phyloP scores from a whole-genome alignment of 345 rosid genomes.

The Excoecaria agallocha region DNA sequence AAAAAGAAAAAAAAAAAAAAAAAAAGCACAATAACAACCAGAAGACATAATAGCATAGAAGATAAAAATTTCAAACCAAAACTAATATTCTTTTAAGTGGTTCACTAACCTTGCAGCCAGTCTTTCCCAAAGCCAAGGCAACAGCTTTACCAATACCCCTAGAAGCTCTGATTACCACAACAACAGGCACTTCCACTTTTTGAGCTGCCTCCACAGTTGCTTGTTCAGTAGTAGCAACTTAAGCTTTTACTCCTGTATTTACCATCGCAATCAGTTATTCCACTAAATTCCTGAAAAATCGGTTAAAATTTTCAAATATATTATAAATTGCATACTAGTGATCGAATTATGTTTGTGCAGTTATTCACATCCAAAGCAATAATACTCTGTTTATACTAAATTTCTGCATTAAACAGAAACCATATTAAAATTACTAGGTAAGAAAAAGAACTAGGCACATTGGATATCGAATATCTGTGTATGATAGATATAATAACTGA shows the following conservation, averaged over 20 bases:
- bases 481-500: too few relatives aligned
- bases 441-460: too few relatives aligned
- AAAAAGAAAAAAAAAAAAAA: slow-evolving; percentile 12
- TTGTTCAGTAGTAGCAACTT: slow-evolving; percentile 56
- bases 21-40: background rate
- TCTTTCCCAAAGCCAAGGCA: slow-evolving; percentile 89
- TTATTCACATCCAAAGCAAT: too few relatives aligned
- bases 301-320: too few relatives aligned
- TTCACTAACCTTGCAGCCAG: slow-evolving; percentile 41
- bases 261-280: background rate
- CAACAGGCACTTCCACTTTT: slow-evolving; percentile 76
- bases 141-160: slow-evolving; percentile 95
- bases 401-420: too few relatives aligned
- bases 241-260: slow-evolving; percentile 61
- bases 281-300: background rate
- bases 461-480: too few relatives aligned
- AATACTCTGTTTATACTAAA: too few relatives aligned
- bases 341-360: too few relatives aligned
- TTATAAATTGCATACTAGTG: too few relatives aligned
- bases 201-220: slow-evolving; percentile 38
- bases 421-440: too few relatives aligned
- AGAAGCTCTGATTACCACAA: slow-evolving; percentile 90
- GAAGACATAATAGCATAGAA: too few relatives aligned
- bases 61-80: background rate
- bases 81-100: background rate